Base-by-base conservation (phyloP, 2,329 filamentous ascomycete species). In the Pseudogymnoascus sp. region DNA sequence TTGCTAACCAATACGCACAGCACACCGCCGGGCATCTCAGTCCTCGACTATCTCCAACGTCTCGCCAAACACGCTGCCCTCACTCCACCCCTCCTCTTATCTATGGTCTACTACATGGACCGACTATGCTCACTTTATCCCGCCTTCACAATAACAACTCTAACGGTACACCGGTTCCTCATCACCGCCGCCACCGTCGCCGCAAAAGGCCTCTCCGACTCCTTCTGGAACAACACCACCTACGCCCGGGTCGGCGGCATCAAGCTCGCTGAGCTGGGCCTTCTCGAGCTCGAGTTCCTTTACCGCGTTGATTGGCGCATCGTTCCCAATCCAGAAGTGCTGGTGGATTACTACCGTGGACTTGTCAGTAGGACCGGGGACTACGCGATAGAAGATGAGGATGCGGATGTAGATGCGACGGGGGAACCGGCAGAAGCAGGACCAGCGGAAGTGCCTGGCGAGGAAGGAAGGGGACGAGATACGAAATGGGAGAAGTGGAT, bases 51-150 rank as follows among this genome's bases (percentile, higher is more conserved):
- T 72, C 82, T 99, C 36, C 89, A 94, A 69, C 87, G 94, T 65
- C 80, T 99, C 62, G 94, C 95, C 22, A 91, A 91, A 62, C 94
- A 99, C 72, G 94, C 94, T 25, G 97, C 93, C 0, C 81, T 99
- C 2, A 91, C 91, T 6, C 92, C 94, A 11, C 93, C 94, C 0
- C 88, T 99, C 58, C 81, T 99, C n/a, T 83, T 99, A 36, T 94
- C 92, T 68, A 97, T 99, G 91, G 94, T 99, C 62, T 99, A 95
- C 72, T 99, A 97, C 71, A 97, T 99, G 69, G 94, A 99, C 75
- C 87, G 91, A 33, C 82, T 99, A 20, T 99, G 93, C 74, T 87
- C 90, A 9, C 80, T 96, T 62, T 99, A 97, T 72, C 89, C 90
- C 2, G 89, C 93, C 53, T 99, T 99, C 73, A 97, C 92, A 28